A percentile compares a stretch with the other conserved stretches of the same genome.
Conservation (phyloP, 148 eudicot genomes). For the Suaeda aralocaspica region DNA sequence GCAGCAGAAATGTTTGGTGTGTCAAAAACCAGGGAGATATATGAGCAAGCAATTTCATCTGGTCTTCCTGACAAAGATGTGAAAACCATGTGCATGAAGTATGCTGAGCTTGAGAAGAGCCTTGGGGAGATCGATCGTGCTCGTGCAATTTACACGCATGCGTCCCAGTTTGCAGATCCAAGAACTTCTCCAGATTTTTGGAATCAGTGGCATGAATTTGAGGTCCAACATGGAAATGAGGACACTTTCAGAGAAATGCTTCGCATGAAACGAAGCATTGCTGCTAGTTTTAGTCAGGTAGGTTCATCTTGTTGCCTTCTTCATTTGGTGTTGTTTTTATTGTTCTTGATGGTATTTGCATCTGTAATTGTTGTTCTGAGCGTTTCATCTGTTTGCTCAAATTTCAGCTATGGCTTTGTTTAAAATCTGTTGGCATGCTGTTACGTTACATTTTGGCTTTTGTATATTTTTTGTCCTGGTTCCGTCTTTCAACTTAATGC, state of each 20-base stretch:
- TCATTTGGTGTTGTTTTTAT: constrained; percentile 3
- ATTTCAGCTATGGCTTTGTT: neutral
- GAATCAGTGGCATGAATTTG: constrained; percentile 86
- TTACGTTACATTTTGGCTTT: neutral
- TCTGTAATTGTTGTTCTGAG: neutral
- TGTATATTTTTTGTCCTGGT: neutral
- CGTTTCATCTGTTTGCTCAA: neutral
- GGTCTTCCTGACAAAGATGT: constrained; percentile 94
- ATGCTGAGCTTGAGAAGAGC: constrained; percentile 93
- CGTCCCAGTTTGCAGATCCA: constrained; percentile 77
- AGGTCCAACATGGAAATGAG: constrained; percentile 92
- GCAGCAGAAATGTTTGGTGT: constrained; percentile 94
- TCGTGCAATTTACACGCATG: constrained; percentile 57
- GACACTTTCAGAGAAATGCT: constrained; percentile 94
- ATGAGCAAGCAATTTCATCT: constrained; percentile 84
- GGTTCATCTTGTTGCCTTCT: neutral
- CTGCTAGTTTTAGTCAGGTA: constrained; percentile 92
- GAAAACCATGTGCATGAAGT: constrained; percentile 75
- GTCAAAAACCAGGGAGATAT: constrained; percentile 85
- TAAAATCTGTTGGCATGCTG: neutral
- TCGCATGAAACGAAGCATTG: constrained; percentile 70
- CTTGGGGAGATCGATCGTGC: constrained; percentile 92
- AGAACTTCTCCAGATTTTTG: constrained; percentile 80
- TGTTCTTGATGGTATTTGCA: neutral
- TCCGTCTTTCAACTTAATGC: neutral